These are phyloP conservation scores for Coemansia sp. DNA, from an alignment of 192 early-diverging fungal genomes.

Conservation along the genomic window DNA sequence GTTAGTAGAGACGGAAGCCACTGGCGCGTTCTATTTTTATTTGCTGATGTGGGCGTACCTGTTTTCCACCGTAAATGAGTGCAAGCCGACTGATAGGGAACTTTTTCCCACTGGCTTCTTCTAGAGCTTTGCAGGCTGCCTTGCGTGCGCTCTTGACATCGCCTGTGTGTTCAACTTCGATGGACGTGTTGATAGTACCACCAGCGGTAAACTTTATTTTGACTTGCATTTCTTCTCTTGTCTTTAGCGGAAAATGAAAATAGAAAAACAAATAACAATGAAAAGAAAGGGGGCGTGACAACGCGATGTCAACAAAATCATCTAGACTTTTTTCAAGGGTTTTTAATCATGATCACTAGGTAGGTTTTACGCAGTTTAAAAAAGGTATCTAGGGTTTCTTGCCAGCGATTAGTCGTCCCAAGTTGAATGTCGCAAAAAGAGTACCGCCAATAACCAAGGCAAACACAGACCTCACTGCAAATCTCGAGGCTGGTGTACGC, in stretches of 20 bases:
- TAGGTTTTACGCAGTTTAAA: background rate
- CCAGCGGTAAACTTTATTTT: slow-evolving; percentile 16
- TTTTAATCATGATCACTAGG: no score
- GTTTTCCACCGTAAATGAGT: slow-evolving; percentile 45
- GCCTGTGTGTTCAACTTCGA: slow-evolving; percentile 17
- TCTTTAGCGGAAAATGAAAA: slow-evolving; percentile 1
- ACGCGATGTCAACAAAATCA: background rate
- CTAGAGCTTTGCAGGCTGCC: slow-evolving; percentile 4
- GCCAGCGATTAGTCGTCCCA: slow-evolving; percentile 37
- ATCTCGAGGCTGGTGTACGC: slow-evolving; percentile 36
- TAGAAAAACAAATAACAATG: background rate
- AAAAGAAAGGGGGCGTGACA: background rate
- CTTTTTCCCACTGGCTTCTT: background rate
- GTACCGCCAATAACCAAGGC: slow-evolving; percentile 29
- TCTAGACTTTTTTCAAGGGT: background rate
- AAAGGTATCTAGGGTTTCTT: slow-evolving; percentile 17
- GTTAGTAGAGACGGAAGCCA: background rate
- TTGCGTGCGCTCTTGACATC: slow-evolving; percentile 17
- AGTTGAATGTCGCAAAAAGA: slow-evolving; percentile 16
- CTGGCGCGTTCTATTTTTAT: background rate
- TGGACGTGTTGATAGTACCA: background rate
- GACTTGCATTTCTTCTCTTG: slow-evolving; percentile 14
- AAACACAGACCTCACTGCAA: slow-evolving; percentile 12
- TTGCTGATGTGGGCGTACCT: slow-evolving; percentile 9
- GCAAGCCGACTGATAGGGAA: slow-evolving; percentile 9